Percentiles rank a stretch among this genome's conserved stretches.
phyloP scores from a whole-genome alignment of 2,329 filamentous ascomycete species.

The Alternaria sp. region DNA sequence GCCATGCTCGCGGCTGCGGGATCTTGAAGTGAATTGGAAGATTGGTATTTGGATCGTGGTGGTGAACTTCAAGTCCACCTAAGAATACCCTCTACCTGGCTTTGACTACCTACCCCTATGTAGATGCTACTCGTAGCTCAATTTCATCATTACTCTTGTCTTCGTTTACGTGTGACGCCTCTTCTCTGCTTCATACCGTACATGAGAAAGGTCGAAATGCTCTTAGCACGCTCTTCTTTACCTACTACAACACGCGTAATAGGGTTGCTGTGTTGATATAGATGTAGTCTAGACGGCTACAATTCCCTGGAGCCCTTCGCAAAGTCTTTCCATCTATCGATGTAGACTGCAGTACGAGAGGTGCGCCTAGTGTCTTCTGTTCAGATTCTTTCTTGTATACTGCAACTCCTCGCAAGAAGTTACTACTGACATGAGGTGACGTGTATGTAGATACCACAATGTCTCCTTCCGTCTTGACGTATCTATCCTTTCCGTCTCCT shows the following conservation, averaged over 20 bases:
- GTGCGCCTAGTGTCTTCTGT: background rate
- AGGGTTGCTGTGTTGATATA: background rate
- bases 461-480: background rate
- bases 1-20: slow-evolving; percentile 10
- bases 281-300: background rate
- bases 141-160: background rate
- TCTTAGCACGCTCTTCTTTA: background rate
- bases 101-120: background rate
- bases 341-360: background rate
- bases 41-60: slow-evolving; percentile 4
- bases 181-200: background rate
- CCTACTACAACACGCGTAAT: background rate
- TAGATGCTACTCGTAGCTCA: background rate
- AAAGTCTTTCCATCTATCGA: background rate
- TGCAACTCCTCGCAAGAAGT: background rate
- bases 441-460: background rate
- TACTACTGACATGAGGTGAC: background rate
- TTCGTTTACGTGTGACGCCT: background rate
- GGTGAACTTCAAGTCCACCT: slow-evolving; percentile 5
- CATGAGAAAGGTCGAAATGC: background rate
- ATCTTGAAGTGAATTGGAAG: slow-evolving; percentile 6
- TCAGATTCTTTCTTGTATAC: background rate
- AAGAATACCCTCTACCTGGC: background rate
- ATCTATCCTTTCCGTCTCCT: background rate
- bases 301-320: background rate